Conservation (phyloP, 148 eudicot genomes). For the Fagopyrum esculentum region DNA sequence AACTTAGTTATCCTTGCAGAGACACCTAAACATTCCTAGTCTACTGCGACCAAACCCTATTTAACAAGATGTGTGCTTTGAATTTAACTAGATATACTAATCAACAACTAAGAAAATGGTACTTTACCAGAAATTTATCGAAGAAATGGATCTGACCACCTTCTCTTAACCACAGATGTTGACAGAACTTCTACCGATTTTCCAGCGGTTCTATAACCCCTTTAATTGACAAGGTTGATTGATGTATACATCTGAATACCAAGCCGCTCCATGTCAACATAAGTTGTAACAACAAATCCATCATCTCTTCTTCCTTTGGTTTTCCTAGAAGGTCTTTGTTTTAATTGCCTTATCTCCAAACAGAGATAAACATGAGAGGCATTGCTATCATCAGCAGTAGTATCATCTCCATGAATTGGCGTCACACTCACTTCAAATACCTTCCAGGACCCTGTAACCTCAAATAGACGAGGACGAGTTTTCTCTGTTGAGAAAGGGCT, state of each 20-base stretch:
- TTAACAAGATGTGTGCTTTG: neutral
- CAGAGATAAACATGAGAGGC: constrained; percentile 69
- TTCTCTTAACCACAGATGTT: constrained; percentile 81
- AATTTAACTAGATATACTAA: neutral
- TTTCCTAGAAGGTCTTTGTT: constrained; percentile 39
- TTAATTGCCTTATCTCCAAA: constrained; percentile 57
- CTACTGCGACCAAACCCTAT: neutral
- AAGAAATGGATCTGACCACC: constrained; percentile 59
- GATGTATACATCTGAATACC: constrained; percentile 85
- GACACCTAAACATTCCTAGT: neutral
- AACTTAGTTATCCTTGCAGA: neutral
- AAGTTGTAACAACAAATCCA: constrained; percentile 59
- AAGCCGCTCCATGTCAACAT: constrained; percentile 85
- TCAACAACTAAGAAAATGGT: neutral
- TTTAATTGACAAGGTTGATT: constrained; percentile 79
- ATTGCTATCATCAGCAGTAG: constrained; percentile 27
- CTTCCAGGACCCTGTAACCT: constrained; percentile 84
- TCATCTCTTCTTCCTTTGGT: constrained; percentile 62
- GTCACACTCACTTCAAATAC: constrained; percentile 56
- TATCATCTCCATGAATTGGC: constrained; percentile 69
- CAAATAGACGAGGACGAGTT: constrained; percentile 19
- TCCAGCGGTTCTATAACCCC: constrained; percentile 85
- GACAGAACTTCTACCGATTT: constrained; percentile 72
- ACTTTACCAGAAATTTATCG: constrained; percentile 19
- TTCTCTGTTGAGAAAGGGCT: neutral